Evolutionary conservation across 2,329 filamentous ascomycete genomes (phyloP), one percentile per base, ranked within the genome.

Genomic region (Sclerotinia spermophila): DNA sequence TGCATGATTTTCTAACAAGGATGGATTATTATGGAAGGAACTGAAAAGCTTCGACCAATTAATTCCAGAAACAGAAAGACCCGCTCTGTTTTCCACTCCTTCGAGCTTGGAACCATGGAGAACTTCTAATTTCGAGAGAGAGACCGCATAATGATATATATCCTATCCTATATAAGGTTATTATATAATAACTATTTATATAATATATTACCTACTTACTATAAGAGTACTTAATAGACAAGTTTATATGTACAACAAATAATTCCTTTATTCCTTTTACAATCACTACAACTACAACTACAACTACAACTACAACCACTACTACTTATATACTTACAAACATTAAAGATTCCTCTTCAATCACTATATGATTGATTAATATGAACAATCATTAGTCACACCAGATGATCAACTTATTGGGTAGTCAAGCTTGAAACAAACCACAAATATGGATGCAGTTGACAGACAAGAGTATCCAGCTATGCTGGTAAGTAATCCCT

Each of bases 381-480:
- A 77, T 79, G 75, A 75, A 68, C 72, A 69, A 71, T 70, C 71
- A 76, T 71, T 74, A 68, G 75, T 76, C 71, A 40, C 68, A 70
- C 55, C 27, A 66, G 68, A 71, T 76, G 72, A 78, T 69, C 64
- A 65, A 40, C 35, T 38, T 30, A 44, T 67, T 58, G 38, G 38
- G 40, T 48, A 69, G 68, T 65, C 30, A 38, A 55, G 24, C 38
- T 51, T 40, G 24, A 21, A 30, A 75, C 67, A 65, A 51, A 75
- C 65, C 65, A 40, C 61, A 80, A 81, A 78, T 78, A 93, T 93
- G 89, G 90, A 92, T 72, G 90, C 90, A 79, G 87, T 95, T 79
- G 90, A 92, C 80, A 89, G 94, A 82, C 86, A 92, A 82, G 95
- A 97, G 82, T 98, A 98, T 85, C 94, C 95, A 81, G 90, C 90